Base-by-base conservation (phyloP, 352 stramenopile genomes). In the Pythium brachiatum region DNA sequence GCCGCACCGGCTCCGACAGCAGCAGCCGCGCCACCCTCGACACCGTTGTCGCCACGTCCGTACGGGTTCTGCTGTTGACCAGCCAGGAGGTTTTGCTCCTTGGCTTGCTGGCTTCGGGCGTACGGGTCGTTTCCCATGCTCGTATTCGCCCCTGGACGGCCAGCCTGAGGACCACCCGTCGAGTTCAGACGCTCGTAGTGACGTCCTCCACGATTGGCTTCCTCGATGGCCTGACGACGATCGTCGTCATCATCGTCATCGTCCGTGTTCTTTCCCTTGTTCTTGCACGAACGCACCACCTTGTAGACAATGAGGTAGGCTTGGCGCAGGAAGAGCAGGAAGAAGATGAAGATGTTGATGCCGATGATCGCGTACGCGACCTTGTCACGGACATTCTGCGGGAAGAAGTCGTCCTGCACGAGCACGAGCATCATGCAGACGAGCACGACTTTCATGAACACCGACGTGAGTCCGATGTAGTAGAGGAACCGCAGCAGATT, bases 311-410 rank as follows among this genome's bases (percentile, higher is more conserved):
- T 90, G 26, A 84, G 74, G 74, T 92, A 95, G 16, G 75, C 72
- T 67, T 95, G 86, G 1, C 86, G 82, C 23, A 91, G 47, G 58
- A 95, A 89, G 3, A 95, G 70, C 44, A 95, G 61, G 26, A 84
- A 81, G 69, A 93, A 95, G 62, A 93, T 84, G 53, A 90, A 88
- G 39, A 91, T 81, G 62, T 92, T 92, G 56, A 91, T 71, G 36
- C 79, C 83, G 46, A 95, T 91, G 70, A 95, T 94, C 20, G 72
- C 86, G 58, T 95, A 95, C 16, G 86, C 74, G 51, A 92, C 83
- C 47, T 92, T 92, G 63, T 95, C 83, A 18, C 86, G 84, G 36
- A 94, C 74, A 12, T 27, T 72, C 26, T 95, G 86, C 5, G 86
- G 86, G 66, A 95, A 93, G 48, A 84, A 81, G 56, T 93, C 76